Conservation (phyloP, 1,284 basidiomycete genomes). For the Cutaneotrichosporon mucoides region DNA sequence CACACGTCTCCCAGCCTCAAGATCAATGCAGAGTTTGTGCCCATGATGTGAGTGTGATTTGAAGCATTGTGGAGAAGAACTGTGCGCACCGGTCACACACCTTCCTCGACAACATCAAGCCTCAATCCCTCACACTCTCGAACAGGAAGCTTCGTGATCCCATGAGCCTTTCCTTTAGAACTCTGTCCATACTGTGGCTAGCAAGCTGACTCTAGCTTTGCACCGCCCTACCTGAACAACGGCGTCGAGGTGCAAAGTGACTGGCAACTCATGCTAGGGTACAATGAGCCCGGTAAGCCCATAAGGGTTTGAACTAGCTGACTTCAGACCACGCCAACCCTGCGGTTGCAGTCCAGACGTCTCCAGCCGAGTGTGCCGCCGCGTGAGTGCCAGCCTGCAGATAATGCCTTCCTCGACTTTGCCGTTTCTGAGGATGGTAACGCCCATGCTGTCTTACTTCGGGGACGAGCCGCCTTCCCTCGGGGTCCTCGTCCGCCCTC, state of each 20-base stretch:
- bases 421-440: too few species aligned
- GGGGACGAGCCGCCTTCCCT: too few species aligned
- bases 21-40: conserved; percentile 42
- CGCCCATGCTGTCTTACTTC: too few species aligned
- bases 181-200: too few species aligned
- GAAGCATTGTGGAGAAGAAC: neutral
- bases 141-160: too few species aligned
- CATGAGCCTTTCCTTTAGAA: too few species aligned
- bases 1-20: conserved; percentile 26
- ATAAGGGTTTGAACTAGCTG: neutral
- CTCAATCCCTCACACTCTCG: too few species aligned
- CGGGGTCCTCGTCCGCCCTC: neutral
- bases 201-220: conserved; percentile 27
- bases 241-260: conserved; percentile 27
- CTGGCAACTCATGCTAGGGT: conserved; percentile 35
- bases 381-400: conserved; percentile 19
- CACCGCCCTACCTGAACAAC: conserved; percentile 34
- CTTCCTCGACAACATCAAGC: too few species aligned
- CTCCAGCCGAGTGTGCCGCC: conserved; percentile 25
- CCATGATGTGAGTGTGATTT: conserved; percentile 39
- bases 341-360: conserved; percentile 23
- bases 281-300: conserved; percentile 40
- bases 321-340: conserved; percentile 33
- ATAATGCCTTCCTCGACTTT: too few species aligned
- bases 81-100: too few species aligned